These are phyloP conservation scores for Eucalyptus regnans DNA, from an alignment of 345 rosid genomes.

Conservation along the genomic window DNA sequence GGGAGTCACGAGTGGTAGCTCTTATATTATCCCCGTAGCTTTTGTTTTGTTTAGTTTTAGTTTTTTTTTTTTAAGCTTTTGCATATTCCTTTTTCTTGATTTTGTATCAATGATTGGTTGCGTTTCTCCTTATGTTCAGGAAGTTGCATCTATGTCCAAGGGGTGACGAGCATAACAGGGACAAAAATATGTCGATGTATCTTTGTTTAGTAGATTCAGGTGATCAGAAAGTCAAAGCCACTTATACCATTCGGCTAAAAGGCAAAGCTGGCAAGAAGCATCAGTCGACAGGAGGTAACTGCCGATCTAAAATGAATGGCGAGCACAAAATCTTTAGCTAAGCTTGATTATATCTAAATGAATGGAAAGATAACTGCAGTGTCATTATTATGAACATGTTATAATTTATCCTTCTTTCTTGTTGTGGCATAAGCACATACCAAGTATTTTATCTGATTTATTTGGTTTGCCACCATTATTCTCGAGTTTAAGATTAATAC, in stretches of 20 bases:
- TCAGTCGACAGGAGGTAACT: no score
- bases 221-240: not conserved
- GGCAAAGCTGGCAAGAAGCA: not conserved
- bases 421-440: not conserved
- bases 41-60: not conserved
- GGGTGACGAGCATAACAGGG: not conserved
- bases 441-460: not conserved
- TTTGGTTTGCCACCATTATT: not conserved
- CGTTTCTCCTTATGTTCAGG: not conserved
- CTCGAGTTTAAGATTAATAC: not conserved
- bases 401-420: not conserved
- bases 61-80: not conserved
- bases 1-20: not conserved
- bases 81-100: not conserved
- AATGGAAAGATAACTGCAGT: not conserved
- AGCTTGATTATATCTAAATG: not conserved
- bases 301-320: not conserved
- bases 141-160: not conserved
- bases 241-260: not conserved
- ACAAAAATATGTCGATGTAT: not conserved
- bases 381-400: not conserved
- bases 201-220: not conserved
- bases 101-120: not conserved
- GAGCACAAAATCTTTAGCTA: not conserved
- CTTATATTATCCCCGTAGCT: not conserved